Base-by-base conservation (phyloP, 2,329 filamentous ascomycete genomes). In the Bipolaris cookei region DNA sequence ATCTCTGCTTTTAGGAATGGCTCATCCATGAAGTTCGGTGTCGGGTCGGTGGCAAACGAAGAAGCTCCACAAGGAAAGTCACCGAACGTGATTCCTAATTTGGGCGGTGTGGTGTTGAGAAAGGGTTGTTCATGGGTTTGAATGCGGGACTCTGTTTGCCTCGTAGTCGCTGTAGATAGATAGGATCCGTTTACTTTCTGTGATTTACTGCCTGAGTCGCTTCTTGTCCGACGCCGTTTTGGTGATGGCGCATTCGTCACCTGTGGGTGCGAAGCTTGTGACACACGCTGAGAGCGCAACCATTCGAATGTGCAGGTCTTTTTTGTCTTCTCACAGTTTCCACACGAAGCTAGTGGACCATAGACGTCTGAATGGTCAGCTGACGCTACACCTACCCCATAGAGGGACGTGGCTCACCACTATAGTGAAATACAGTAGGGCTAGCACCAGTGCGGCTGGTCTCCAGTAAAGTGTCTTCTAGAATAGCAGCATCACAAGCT, bases 251-350 rank as follows among this genome's bases (percentile, higher is more conserved):
- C 46, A 20, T 64, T 35, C 35, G 47, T 66, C 21, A 60, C 25
- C 43, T 58, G 65, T 39, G 66, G 62, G 39, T 67, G 62, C 42
- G 67, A 58, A 37, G 70, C 71, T 56, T 74, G 72, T 42, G 50
- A 61, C 7, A 74, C 62, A 14, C 73, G 69, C 37, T 75, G 73
- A 34, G 71, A 75, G 10, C 72, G 70, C 25, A 80, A 69, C 77
- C 78, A 81, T 48, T 80, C 75, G 56, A 80, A 79, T 0, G 79
- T 80, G 58, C 79, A 81, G 13, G 65, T 71, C 56, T 80, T 80
- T 42, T 77, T 78, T 41, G 77, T 80, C 66, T 77, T 77, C 38
- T 73, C 75, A 65, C 79, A 81, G 49, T 81, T 80, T 2, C 75
- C 73, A 50, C 79, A 81, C 11, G 73, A 64, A 11, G 71, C 66